Conservation (phyloP, 257 asterid species). For the Rhazya stricta region DNA sequence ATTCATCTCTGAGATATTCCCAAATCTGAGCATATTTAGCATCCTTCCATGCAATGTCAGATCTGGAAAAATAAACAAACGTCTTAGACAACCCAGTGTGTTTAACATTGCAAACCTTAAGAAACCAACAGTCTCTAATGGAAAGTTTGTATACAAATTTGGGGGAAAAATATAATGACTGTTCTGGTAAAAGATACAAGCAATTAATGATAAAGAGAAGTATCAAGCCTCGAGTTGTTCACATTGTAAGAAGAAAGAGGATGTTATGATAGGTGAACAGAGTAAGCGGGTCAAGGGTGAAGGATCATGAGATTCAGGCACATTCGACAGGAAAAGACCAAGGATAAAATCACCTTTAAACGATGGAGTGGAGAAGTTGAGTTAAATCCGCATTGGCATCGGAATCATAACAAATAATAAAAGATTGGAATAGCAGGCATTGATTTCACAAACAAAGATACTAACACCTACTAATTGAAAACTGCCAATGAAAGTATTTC, state of each 20-base stretch:
- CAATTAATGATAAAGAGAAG: neutral
- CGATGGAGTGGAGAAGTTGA: neutral
- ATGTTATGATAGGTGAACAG: neutral
- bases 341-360: neutral
- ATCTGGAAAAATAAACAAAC: constrained; percentile 29
- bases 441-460: neutral
- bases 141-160: neutral
- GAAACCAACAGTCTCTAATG: neutral
- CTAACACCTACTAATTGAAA: neutral
- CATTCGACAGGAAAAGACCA: neutral
- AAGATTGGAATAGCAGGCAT: neutral
- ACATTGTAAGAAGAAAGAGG: neutral
- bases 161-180: neutral
- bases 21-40: constrained; percentile 97
- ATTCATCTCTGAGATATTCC: constrained; percentile 97
- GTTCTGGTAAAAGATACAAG: neutral
- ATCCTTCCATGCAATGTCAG: constrained; percentile 91
- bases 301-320: neutral
- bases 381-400: too few relatives aligned
- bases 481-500: too few relatives aligned
- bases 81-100: neutral
- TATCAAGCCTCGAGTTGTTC: neutral
- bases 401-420: too few relatives aligned
- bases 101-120: neutral
- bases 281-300: too few relatives aligned